A percentile compares a stretch with the other conserved stretches of the same genome.
These are phyloP conservation scores for Xeromyces bisporus DNA, from an alignment of 495 filamentous ascomycete species.

Conservation along the genomic window DNA sequence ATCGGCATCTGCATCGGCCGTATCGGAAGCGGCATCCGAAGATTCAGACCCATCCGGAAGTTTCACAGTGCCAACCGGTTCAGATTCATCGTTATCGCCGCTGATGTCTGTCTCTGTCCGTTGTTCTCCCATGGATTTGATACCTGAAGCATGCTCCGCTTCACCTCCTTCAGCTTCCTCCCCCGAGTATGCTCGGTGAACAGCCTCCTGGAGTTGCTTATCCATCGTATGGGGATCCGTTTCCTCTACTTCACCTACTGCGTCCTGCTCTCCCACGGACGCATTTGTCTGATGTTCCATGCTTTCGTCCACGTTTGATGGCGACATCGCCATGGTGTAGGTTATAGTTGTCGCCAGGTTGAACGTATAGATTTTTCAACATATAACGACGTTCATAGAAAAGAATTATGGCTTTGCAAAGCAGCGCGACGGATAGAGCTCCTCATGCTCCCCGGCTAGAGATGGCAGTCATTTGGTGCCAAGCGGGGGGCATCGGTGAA, in stretches of 20 bases:
- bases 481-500: constrained; percentile 11
- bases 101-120: constrained; percentile 14
- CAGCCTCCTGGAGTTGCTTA: constrained; percentile 31
- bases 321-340: constrained; percentile 31
- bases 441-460: constrained; percentile 8
- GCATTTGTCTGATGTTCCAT: constrained; percentile 18
- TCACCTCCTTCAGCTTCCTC: constrained; percentile 25
- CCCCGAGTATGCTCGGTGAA: constrained; percentile 35
- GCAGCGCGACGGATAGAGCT: constrained; percentile 9
- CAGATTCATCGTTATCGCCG: constrained; percentile 30
- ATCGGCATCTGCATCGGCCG: constrained; percentile 28
- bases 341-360: constrained; percentile 31
- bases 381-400: neutral
- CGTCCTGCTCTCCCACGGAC: constrained; percentile 35
- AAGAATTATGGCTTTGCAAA: neutral
- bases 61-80: constrained; percentile 64
- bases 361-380: constrained; percentile 5
- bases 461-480: constrained; percentile 12
- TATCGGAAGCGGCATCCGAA: constrained; percentile 17
- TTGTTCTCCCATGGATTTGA: no score
- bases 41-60: constrained; percentile 37
- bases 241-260: constrained; percentile 32
- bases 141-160: constrained; percentile 17
- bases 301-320: constrained; percentile 23
- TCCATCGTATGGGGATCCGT: constrained; percentile 32